Evolutionary conservation across 306 rosid genomes (phyloP), one percentile per base, ranked within the genome.

Genomic region (Rosa multiflora): DNA sequence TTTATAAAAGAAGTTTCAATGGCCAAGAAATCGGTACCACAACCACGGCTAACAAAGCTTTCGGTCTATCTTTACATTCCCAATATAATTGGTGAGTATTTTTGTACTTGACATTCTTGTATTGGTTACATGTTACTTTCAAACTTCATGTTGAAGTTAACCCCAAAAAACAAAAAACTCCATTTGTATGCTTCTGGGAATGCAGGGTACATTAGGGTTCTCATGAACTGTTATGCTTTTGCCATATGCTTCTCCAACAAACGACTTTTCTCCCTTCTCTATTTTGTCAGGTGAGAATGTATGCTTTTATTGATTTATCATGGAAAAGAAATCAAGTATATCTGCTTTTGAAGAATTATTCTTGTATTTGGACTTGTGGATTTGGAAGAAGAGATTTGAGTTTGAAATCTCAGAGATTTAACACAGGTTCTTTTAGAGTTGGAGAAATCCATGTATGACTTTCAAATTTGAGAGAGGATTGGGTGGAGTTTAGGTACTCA

Each of bases 41-140:
- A 82, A 73, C 88, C 87, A 77, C 82, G 87, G 72, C 35, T 76
- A 29, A 62, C 79, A 62, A 91, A 90, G 82, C 69, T 94, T 56
- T 86, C 94, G 0, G 97, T 92, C 76, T 94, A 92, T 86, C 96
- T 94, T 72, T 94, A 94, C 80, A 72, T 94, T 79, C 97, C 98
- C 62, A 94, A 94, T 81, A 89, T 94, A 59, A 92, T 94, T 77
- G 98, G 98, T 94, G 82, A 86, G 98, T 84, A 64, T 70, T 83
- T 51, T 23, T 75, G 2, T 66, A 26, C 20, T 11, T 9, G 52
- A 35, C 63, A 23, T 78, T 53, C 23, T 35, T n/a, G n/a, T n/a
- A n/a, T n/a, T n/a, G n/a, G n/a, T n/a, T n/a, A n/a, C n/a, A n/a
- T n/a, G n/a, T n/a, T 18, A 29, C 68, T 73, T 26, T 49, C 9